Base-by-base conservation (phyloP, 2,329 filamentous ascomycete genomes). In the Ophiostoma fasciatum region DNA sequence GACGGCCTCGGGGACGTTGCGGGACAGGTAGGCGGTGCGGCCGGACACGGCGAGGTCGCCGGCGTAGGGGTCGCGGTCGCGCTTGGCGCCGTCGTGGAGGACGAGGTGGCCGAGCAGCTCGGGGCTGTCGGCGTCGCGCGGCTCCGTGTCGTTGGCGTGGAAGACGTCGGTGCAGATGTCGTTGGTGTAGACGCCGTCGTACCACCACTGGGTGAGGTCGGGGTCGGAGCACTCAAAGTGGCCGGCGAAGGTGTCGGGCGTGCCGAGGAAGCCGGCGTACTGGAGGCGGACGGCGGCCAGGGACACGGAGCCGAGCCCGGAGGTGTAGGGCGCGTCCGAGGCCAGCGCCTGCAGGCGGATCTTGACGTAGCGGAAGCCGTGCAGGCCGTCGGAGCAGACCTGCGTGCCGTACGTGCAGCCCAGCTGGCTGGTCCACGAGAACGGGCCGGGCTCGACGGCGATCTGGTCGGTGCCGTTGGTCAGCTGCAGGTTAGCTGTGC, bases 141-240 rank as follows among this genome's bases (percentile, higher is more conserved):
- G 64, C 39, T 70, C 66, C 1, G 63, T 64, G 42, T 67, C 57
- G 42, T 68, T 63, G 14, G 48, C 51, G 1, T 51, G 49, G 46
- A 70, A 68, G 4, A 52, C 46, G 39, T 64, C 63, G 3, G 57
- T 66, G 32, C 57, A 56, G 40, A 66, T 53, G 41, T 69, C 66
- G 31, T 61, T 64, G 1, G 66, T 69, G 43, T 71, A 69, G 0
- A 64, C 61, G 5, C 57, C 62, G 42, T 68, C 64, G 42, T 59
- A 69, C 64, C 64, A 71, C 58, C 59, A 68, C 42, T 64, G 61
- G 14, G 62, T 67, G 7, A 69, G 45, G 13, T 61, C 43, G 5
- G 52, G 43, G 40, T 69, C 64, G 1, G 65, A 68, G 35, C 64
- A 68, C 44, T 68, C 61, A 35, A 70, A 69, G 54, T 58, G 64